phyloP scores from a whole-genome alignment of 495 filamentous ascomycete species.

The Aspergillus panamensis region DNA sequence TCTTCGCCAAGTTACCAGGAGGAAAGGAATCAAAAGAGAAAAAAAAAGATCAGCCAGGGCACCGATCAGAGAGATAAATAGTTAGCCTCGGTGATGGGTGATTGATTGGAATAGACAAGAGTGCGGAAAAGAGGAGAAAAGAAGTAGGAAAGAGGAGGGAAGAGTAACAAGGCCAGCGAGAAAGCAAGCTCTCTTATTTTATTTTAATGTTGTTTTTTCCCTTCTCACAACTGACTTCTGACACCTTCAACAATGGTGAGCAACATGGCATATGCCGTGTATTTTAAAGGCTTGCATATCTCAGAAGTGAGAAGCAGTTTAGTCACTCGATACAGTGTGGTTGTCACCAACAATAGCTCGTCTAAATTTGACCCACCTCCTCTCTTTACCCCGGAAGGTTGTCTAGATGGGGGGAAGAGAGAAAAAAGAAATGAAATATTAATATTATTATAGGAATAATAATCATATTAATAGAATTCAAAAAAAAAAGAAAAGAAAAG shows the following conservation, averaged over 20 bases:
- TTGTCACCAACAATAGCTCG: conserved; percentile 13
- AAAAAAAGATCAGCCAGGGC: not conserved
- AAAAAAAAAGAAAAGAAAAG: not conserved
- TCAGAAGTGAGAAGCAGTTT: conserved; percentile 1
- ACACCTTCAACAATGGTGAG: not conserved
- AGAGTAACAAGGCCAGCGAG: not conserved
- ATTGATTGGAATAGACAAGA: not conserved
- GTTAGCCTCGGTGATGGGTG: not conserved
- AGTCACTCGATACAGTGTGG: not conserved
- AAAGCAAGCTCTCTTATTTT: not conserved
- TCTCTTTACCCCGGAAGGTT: conserved; percentile 9
- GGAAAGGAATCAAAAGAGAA: conserved; percentile 2
- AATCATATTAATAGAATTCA: conserved; percentile 6
- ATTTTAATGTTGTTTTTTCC: not conserved
- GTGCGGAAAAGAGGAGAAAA: conserved; percentile 1
- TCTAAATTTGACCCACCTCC: conserved; percentile 1
- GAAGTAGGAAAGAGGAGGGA: conserved; percentile 7
- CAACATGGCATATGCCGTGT: conserved; percentile 17
- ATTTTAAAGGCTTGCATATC: conserved; percentile 14
- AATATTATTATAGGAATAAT: not conserved
- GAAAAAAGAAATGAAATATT: conserved; percentile 2
- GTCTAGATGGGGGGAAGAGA: not conserved
- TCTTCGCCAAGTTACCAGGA: not conserved
- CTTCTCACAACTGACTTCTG: not conserved
- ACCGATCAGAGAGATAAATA: not conserved